These are phyloP conservation scores for Pythium coloratum DNA, from an alignment of 352 stramenopile genomes.

Conservation along the genomic window DNA sequence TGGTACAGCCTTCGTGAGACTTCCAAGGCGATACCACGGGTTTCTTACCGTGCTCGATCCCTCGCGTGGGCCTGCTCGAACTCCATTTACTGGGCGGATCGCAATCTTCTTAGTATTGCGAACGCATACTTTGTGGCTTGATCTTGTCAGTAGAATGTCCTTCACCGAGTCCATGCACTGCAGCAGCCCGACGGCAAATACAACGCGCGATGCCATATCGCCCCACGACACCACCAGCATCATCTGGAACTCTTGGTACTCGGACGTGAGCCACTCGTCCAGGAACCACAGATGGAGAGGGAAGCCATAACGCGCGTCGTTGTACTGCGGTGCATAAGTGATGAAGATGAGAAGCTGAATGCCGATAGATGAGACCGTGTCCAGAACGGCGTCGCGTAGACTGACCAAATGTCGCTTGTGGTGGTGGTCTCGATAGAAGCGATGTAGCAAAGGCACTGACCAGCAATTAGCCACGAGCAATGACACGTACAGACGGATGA, in stretches of 20 bases:
- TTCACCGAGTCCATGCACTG: slow-evolving; percentile 14
- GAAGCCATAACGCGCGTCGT: not conserved
- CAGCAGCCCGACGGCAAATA: slow-evolving; percentile 2
- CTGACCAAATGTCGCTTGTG: not conserved
- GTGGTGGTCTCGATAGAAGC: not conserved
- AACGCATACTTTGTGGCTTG: no score
- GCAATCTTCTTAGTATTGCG: no score
- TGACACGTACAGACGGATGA: slow-evolving; percentile 19
- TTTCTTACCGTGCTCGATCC: no score
- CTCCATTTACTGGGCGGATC: not conserved
- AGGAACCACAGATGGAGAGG: slow-evolving; percentile 1
- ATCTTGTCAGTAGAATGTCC: not conserved
- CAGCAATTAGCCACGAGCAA: slow-evolving; percentile 14
- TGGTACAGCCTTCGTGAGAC: no score
- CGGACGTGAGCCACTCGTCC: slow-evolving; percentile 2
- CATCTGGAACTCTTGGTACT: slow-evolving; percentile 15
- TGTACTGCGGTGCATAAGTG: slow-evolving; percentile 11
- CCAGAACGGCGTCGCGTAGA: slow-evolving; percentile 6
- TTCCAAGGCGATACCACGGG: no score
- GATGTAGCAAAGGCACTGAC: not conserved
- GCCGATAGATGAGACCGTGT: slow-evolving; percentile 11
- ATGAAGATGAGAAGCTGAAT: not conserved
- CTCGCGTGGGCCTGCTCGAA: not conserved
- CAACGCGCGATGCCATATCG: slow-evolving; percentile 1
- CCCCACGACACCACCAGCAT: slow-evolving; percentile 10